These are phyloP conservation scores for Tuber microsphaerosporum DNA, from an alignment of 495 filamentous ascomycete genomes.

Conservation along the genomic window DNA sequence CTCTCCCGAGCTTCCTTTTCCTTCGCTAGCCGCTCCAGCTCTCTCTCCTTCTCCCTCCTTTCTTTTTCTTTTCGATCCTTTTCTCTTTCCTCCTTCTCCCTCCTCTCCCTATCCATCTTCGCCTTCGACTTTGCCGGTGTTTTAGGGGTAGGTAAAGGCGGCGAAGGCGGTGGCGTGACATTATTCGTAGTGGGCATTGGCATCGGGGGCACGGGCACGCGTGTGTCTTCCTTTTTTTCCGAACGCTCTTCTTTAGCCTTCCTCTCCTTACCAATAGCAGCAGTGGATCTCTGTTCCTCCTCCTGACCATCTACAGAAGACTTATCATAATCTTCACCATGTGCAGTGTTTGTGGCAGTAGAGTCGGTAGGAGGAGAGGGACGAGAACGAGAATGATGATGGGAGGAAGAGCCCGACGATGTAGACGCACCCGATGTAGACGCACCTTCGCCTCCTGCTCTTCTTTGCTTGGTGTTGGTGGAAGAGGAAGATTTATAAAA, in stretches of 20 bases:
- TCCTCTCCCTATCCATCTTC: conserved; percentile 46
- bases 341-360: conserved; percentile 12
- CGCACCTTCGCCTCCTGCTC: conserved; percentile 28
- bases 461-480: conserved; percentile 19
- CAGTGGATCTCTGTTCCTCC: conserved; percentile 6
- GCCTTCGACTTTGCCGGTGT: conserved; percentile 27
- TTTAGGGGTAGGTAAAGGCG: conserved; percentile 23
- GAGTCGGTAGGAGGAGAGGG: conserved; percentile 16
- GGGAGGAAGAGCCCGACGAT: conserved; percentile 20
- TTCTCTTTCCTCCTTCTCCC: conserved; percentile 57
- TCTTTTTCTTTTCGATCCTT: conserved; percentile 51
- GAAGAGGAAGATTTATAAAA: conserved; percentile 16
- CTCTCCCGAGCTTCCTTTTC: conserved; percentile 47
- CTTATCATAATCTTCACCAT: conserved; percentile 23
- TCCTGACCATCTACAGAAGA: conserved; percentile 14
- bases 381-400: conserved; percentile 25
- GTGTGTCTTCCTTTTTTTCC: conserved; percentile 14
- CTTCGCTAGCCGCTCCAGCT: conserved; percentile 11
- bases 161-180: conserved; percentile 27
- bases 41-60: conserved; percentile 44
- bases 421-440: conserved; percentile 27
- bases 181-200: conserved; percentile 21
- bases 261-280: conserved; percentile 13
- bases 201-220: conserved; percentile 19
- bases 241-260: conserved; percentile 31